Conservation (phyloP, 2,329 filamentous ascomycete species). For the Fusarium annulatum region DNA sequence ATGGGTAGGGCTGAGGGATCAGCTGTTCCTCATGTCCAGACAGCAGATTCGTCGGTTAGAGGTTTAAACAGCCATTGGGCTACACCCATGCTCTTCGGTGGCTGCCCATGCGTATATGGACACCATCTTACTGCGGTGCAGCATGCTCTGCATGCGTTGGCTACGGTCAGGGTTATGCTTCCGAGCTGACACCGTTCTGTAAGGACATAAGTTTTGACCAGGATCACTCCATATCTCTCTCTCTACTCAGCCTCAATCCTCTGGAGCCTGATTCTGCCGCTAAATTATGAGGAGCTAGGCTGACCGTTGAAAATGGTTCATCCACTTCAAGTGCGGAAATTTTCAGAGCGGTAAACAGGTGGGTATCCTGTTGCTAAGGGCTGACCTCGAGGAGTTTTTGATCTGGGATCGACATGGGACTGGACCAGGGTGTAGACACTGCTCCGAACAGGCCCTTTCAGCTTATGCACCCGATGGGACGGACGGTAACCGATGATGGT, state of each 20-base stretch:
- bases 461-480: background rate
- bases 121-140: constrained; percentile 28
- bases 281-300: background rate
- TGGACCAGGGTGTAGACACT: constrained; percentile 13
- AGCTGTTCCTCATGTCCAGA: constrained; percentile 31
- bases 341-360: constrained; percentile 15
- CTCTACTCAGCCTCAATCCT: constrained; percentile 32
- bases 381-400: constrained; percentile 27
- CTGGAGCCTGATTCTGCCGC: constrained; percentile 7
- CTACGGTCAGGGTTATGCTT: constrained; percentile 23
- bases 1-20: constrained; percentile 41
- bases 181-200: constrained; percentile 14
- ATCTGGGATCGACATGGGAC: constrained; percentile 5
- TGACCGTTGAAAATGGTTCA: background rate
- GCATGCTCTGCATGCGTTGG: constrained; percentile 21
- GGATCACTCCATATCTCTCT: constrained; percentile 15
- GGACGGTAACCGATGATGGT: background rate
- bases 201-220: constrained; percentile 3
- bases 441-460: background rate
- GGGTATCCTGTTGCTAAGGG: constrained; percentile 13
- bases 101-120: constrained; percentile 9
- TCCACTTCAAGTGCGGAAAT: constrained; percentile 3
- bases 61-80: background rate
- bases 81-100: constrained; percentile 14
- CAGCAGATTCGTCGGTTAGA: constrained; percentile 7